Percentiles rank a stretch among this genome's conserved stretches.
phyloP scores from a whole-genome alignment of 306 rosid species.

The apple (Malus domestica) region ASM211411v1 NC_041797.1:19983001-19983500 shows the following conservation, averaged over 20 bases:
- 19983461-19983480: not conserved
- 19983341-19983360: conserved; percentile 10
- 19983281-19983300: conserved; percentile 54
- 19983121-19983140: too few relatives aligned
- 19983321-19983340: conserved; percentile 15
- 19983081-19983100: too few relatives aligned
- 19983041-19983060: too few relatives aligned
- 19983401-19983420: not conserved
- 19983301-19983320: conserved; percentile 38
- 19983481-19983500: not conserved
- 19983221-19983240: too few relatives aligned
- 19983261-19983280: conserved; percentile 57
- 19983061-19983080: too few relatives aligned
- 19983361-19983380: not conserved
- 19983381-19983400: not conserved
- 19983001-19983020: too few relatives aligned
- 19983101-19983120: too few relatives aligned
- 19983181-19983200: too few relatives aligned
- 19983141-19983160: too few relatives aligned
- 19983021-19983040: too few relatives aligned
- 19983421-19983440: not conserved
- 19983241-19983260: conserved; percentile 2
- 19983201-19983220: too few relatives aligned
- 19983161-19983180: too few relatives aligned
- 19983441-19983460: not conserved